Base-by-base conservation (phyloP, 805 yeast species). In the Saccharomycopsis malanga region DNA sequence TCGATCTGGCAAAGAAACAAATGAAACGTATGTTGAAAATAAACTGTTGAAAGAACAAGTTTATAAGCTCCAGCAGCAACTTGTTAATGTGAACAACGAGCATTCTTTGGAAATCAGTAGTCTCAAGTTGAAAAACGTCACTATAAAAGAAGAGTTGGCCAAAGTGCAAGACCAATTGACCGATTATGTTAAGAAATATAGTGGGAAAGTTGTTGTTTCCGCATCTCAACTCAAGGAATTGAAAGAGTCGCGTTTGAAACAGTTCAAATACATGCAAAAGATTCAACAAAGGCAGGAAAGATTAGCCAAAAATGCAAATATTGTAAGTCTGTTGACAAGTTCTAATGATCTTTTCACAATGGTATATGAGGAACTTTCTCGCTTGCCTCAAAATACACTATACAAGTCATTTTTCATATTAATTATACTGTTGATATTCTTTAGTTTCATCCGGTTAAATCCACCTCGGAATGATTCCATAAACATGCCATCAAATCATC, bases 81-180 rank as follows among this genome's bases (percentile, higher is more conserved):
- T 29, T 17, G 24, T 20, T 12, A 15, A 4, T 12, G 10, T 23
- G 39, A 39, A n/a, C 5, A 23, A 17, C 20, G 35, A 27, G 30
- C 27, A 23, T 18, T 15, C 30, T 14, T 25, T 47, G 14, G 48
- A 47, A 17, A 35, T 43, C 14, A 37, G 34, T 34, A 42, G 47
- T 18, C 23, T 44, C 2, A 44, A 44, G 18, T 25, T 47, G 15
- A 46, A 47, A 35, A 38, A 47, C 30, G 36, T 47, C 3, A 35
- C 42, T 3, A 27, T 47, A 3, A 43, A 47, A 23, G 45, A 23
- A 25, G 44, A 42, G 18, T n/a, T 47, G 14, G 36, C 12, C 15
- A 27, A 43, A 24, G 21, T 34, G 9, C 48, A 38, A 17, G 40
- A 27, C 9, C 30, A 46, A 36, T 30, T 46, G n/a, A 15, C 37